Conservation (phyloP, 2,329 filamentous ascomycete genomes). For the Neospermospora avenae region DNA sequence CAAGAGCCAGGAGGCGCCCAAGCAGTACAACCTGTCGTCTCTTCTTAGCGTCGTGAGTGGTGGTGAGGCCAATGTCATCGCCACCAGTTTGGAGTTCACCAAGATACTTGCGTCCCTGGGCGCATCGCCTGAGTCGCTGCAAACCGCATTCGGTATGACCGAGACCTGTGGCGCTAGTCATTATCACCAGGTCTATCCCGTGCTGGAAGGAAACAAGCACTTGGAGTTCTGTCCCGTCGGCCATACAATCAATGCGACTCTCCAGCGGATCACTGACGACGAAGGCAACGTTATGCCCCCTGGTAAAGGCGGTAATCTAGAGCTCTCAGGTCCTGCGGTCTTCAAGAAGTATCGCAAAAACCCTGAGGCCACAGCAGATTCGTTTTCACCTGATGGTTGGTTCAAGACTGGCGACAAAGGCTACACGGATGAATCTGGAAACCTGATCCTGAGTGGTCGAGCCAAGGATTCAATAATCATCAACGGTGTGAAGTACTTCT, state of each 20-base stretch:
- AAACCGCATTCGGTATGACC: constrained; percentile 47
- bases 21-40: constrained; percentile 29
- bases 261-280: constrained; percentile 38
- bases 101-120: constrained; percentile 35
- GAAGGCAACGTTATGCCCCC: constrained; percentile 6
- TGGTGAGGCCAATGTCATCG: constrained; percentile 43
- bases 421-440: constrained; percentile 35
- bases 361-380: constrained; percentile 50
- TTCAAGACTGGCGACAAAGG: constrained; percentile 42
- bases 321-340: constrained; percentile 49
- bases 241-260: constrained; percentile 37
- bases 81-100: constrained; percentile 33
- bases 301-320: constrained; percentile 35
- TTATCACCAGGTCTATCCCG: constrained; percentile 39
- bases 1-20: neutral
- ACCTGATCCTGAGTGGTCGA: constrained; percentile 40
- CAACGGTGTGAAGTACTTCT: constrained; percentile 43
- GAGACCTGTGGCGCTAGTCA: constrained; percentile 51
- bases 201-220: constrained; percentile 35
- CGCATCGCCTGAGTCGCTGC: constrained; percentile 35
- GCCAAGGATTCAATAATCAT: constrained; percentile 44
- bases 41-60: constrained; percentile 40
- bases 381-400: constrained; percentile 49
- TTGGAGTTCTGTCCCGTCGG: constrained; percentile 40
- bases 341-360: constrained; percentile 50